Evolutionary conservation across 2,329 filamentous ascomycete genomes (phyloP), one percentile per base, ranked within the genome.

Genomic region (Fusarium drepaniforme): DNA sequence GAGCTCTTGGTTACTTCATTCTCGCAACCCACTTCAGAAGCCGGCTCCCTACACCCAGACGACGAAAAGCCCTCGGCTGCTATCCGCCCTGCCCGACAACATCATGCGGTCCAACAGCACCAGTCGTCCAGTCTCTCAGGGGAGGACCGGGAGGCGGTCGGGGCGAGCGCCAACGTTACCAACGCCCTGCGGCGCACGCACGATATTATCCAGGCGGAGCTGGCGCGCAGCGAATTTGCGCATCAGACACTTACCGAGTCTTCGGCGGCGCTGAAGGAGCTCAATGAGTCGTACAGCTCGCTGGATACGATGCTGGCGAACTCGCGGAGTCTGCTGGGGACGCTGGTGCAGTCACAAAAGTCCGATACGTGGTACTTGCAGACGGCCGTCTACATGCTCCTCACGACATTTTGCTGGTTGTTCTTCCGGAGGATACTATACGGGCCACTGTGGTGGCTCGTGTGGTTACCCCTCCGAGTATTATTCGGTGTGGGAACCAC

Each of bases 291-390:
- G 42, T 99, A 99, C 84, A 91, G 88, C 23, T 91, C 91, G 60
- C 90, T 98, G 7, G 94, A 96, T 78, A 90, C 90, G 15, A 89
- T 98, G 80, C 88, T 99, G 42, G 88, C 90, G 4, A 93, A 90
- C 67, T 96, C 94, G 56, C 90, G 90, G 74, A 92, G 92, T 66
- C 86, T 99, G 21, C 90, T 98, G 9, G 91, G 91, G 8, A 94
- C 94, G 21, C 86, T 99, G 56, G 85, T 98, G 57, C 91, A 91
- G 71, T 97, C 94, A 74, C 95, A 97, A 81, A 99, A 99, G 88
- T 97, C 93, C 75, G 97, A 99, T 81, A 98, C 96, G 3, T 99
- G 97, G 97, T 99, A 99, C 82, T 89, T 99, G 38, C 93, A 97
- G 84, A 97, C 94, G 42, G 91, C 96, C 3, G 92, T 98, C 75